Conservation (phyloP, 106 monocot species). For the Dendrobium officinale region DNA sequence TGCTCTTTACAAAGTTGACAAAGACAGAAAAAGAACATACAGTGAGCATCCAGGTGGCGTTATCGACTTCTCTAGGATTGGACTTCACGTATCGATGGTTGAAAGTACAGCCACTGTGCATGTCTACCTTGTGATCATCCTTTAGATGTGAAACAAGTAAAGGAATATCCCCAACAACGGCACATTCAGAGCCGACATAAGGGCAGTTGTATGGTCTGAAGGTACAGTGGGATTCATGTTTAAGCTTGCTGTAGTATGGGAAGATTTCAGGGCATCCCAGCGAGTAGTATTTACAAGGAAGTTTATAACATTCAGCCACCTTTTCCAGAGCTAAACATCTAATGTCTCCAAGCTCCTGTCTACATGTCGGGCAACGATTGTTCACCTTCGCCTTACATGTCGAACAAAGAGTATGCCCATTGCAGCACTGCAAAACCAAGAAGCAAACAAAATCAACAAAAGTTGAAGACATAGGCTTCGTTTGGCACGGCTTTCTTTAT, state of each 20-base stretch:
- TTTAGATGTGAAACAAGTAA: constrained; percentile 16
- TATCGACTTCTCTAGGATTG: constrained; percentile 23
- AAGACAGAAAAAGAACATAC: constrained; percentile 1
- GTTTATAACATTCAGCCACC: constrained; percentile 21
- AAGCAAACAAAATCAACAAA: too few species aligned
- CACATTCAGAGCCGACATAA: constrained; percentile 23
- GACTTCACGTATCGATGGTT: constrained; percentile 26
- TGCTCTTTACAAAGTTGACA: neutral
- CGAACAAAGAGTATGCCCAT: constrained; percentile 24
- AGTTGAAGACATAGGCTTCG: too few species aligned
- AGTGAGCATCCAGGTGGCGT: constrained; percentile 26
- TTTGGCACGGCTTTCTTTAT: too few species aligned
- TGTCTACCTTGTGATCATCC: constrained; percentile 24
- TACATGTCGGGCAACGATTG: constrained; percentile 25
- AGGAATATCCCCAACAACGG: constrained; percentile 15
- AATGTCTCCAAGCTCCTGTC: constrained; percentile 27
- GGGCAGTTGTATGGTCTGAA: constrained; percentile 28
- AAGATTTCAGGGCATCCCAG: constrained; percentile 17
- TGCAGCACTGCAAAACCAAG: constrained; percentile 14
- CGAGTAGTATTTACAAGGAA: constrained; percentile 13
- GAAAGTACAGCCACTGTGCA: constrained; percentile 23
- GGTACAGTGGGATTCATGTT: constrained; percentile 20
- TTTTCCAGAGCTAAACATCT: constrained; percentile 25
- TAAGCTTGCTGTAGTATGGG: constrained; percentile 19
- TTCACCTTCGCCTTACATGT: constrained; percentile 21